Base-by-base conservation (phyloP, 441 rosid species). In the Sinapis alba region DNA sequence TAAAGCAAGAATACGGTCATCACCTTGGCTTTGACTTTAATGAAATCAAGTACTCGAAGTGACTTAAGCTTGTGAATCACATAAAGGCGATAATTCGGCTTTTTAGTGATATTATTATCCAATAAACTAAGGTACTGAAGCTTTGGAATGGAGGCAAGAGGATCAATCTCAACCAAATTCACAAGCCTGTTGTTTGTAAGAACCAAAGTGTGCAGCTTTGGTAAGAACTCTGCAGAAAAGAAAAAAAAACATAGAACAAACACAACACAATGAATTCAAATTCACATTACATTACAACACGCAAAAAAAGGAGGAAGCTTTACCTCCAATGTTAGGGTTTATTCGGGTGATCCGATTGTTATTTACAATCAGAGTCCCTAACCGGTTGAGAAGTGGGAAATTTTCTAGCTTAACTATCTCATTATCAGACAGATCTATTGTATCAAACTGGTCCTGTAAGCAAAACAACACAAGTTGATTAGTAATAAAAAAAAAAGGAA, bases 381-480 rank as follows among this genome's bases (percentile, higher is more conserved):
- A 78, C 7, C 99, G 97, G 53, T 84, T 87, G 70, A 96, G 98
- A 81, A 82, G 79, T 2, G 97, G 99, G 68, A 96, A 84, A 81
- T 93, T 91, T 72, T 96, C 99, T 30, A 96, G 96, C 89, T 96
- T 96, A 53, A 96, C 99, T 68, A 96, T 96, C 90, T 96, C 99
- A 79, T 96, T 96, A 75, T 96, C 99, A 8, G 99, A 88, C 78
- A 96, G 85, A 86, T 96, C 99, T 12, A 96, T 61, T 18, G 99
- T 93, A 86, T 96, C 98, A 24, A 96, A 96, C 86, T 96, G 99
- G 78, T 96, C 99, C 99, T 96, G 88, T 13, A 57, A 80, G 53
- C 51, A 61, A 75, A 13, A 38, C 68, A 78, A 53, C 20, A 28
- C 11, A 80, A 75, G 45, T 32, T 7, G 1, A 13, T 15, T 11